Evolutionary conservation across 208 protist species (phyloP).

Genomic region (Balamuthia mandrillaris): DNA sequence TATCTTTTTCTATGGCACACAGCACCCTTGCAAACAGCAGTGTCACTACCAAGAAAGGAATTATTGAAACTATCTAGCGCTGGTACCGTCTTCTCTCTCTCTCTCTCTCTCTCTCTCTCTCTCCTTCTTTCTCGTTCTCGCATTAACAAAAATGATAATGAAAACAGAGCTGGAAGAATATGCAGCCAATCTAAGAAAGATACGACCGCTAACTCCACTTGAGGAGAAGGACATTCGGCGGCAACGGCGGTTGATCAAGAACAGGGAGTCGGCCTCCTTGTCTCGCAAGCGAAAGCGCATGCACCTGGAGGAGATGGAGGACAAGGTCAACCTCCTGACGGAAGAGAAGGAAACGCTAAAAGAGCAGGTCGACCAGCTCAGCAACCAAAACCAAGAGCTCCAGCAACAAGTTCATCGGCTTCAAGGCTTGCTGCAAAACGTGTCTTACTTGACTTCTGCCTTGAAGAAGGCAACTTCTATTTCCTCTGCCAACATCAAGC

Average conservation of each 20-base stretch:
- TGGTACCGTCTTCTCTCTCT: not conserved
- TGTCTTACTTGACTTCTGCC: not conserved
- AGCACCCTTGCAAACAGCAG: not conserved
- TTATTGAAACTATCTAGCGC: not conserved
- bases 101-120: not conserved
- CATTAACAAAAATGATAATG: not conserved
- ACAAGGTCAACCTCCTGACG: conserved; percentile 38
- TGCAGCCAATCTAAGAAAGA: not conserved
- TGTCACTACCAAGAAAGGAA: not conserved
- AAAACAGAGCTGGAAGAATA: not conserved
- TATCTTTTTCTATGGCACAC: too few species aligned
- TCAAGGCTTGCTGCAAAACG: not conserved
- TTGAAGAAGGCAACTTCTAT: not conserved
- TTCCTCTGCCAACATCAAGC: not conserved
- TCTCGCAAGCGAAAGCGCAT: conserved; percentile 61
- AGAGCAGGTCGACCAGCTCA: conserved; percentile 40
- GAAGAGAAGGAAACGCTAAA: conserved; percentile 41
- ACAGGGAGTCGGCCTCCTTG: conserved; percentile 64
- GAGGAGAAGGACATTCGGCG: conserved; percentile 56
- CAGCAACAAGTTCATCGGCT: not conserved
- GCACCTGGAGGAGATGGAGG: conserved; percentile 60
- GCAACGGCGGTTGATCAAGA: conserved; percentile 63
- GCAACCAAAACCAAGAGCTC: not conserved
- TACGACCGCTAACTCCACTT: not conserved
- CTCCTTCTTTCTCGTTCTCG: not conserved